Evolutionary conservation across 306 rosid species (phyloP).

Genomic region (Trichosanthes truncata): DNA sequence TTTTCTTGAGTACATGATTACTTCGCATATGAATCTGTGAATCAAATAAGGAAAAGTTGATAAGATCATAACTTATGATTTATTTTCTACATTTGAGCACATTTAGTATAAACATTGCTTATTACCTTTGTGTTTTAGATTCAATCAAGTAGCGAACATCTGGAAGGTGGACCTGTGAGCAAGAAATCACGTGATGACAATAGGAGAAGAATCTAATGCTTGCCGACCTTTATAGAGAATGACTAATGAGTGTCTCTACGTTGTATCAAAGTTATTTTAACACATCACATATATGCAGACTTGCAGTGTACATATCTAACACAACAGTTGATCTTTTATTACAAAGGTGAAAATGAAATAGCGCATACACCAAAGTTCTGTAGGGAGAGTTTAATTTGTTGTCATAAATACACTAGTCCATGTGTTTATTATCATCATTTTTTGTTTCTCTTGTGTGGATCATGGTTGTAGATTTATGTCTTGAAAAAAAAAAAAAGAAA

Average conservation of each 20-base stretch:
- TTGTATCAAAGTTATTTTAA: neutral
- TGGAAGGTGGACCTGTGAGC: slow-evolving; percentile 37
- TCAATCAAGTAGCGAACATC: slow-evolving; percentile 45
- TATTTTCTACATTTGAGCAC: neutral
- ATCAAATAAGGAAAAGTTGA: slow-evolving; percentile 72
- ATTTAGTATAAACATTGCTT: neutral
- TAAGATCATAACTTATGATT: slow-evolving; percentile 37
- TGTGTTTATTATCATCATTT: too few relatives aligned
- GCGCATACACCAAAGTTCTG: neutral
- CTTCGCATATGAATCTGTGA: slow-evolving; percentile 74
- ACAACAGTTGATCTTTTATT: neutral
- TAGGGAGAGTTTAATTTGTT: too few relatives aligned
- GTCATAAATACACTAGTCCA: neutral
- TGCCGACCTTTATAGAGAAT: neutral
- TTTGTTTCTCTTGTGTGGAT: too few relatives aligned
- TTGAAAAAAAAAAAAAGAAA: too few relatives aligned
- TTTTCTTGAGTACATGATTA: slow-evolving; percentile 47
- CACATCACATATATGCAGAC: neutral
- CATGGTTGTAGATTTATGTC: too few relatives aligned
- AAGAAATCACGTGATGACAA: slow-evolving; percentile 67
- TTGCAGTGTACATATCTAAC: neutral
- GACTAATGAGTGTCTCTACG: neutral
- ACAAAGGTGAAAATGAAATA: neutral
- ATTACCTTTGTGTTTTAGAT: slow-evolving; percentile 34
- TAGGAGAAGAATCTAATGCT: slow-evolving; percentile 65